Base-by-base conservation (phyloP, 148 eudicot species). In the Rheum nobile region DNA sequence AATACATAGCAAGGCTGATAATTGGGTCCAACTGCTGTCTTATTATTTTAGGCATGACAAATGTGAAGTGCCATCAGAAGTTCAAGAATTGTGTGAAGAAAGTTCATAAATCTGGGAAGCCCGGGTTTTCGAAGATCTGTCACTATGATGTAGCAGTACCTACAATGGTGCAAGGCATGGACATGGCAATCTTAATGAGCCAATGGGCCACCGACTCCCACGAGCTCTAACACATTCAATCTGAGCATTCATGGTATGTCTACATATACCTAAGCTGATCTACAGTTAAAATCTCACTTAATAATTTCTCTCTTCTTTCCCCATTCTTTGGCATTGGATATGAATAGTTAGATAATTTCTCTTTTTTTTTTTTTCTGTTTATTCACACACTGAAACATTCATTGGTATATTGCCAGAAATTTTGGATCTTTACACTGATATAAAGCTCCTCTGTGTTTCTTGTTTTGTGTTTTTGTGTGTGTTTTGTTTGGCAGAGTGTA, bases 121-220 rank as follows among this genome's bases (percentile, higher is more conserved):
- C 75, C 17, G 97, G 99, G 48, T 95, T 95, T 77, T 90, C 96
- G 8, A 82, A 75, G 57, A 85, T 76, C 7, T 95, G 99, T 69
- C 87, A 97, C 5, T 88, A 91, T 71, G 88, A 87, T 32, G 82
- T 84, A 72, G 94, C 91, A 13, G 92, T 87, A 52, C 92, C 97
- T 24, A 91, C 96, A 54, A 95, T 95, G 99, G 86, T 82, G 8
- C 97, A 95, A 80, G 99, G 98, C 16, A 95, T 91, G 99, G 97
- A 91, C 79, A 79, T 95, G 92, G 97, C 99, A 37, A 95, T 95
- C 75, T 22, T 94, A 79, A 82, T 91, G 75, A 95, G 98, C 68
- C 96, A 91, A 80, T 69, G 77, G 82, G 73, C 72, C 85, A 3
- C 67, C 35, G 8, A 61, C 11, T 2, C 70, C 31, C 65, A 48